A percentile compares a stretch with the other conserved stretches of the same genome.
These are phyloP conservation scores for Ehretia macrophylla DNA, from an alignment of 257 asterid species.

Conservation along the genomic window DNA sequence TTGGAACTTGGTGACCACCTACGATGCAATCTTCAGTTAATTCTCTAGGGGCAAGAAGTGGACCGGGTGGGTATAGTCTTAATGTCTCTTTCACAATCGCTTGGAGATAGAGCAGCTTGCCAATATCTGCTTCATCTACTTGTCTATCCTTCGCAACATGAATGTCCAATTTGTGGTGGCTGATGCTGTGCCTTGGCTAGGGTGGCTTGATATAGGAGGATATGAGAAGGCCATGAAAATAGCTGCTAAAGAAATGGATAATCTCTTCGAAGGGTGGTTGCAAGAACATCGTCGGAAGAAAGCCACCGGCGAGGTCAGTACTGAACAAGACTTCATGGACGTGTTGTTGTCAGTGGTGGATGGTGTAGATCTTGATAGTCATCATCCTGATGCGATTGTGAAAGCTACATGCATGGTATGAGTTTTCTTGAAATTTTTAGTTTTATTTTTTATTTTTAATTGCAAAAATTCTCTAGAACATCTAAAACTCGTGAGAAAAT, in stretches of 20 bases:
- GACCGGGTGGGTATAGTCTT: conserved; percentile 33
- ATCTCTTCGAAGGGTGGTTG: conserved; percentile 24
- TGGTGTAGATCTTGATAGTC: neutral
- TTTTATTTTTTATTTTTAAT: too few relatives aligned
- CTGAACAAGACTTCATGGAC: conserved; percentile 25
- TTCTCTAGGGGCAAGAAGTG: conserved; percentile 18
- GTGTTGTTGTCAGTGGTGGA: conserved; percentile 17
- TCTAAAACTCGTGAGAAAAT: too few relatives aligned
- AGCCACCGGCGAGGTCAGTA: neutral
- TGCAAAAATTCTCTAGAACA: too few relatives aligned
- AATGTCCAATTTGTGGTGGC: conserved; percentile 33
- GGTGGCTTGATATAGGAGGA: conserved; percentile 29
- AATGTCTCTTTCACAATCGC: conserved; percentile 50
- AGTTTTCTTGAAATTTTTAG: neutral
- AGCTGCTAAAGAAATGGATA: conserved; percentile 23
- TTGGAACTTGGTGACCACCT: conserved; percentile 35
- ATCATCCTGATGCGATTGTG: conserved; percentile 19
- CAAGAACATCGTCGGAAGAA: conserved; percentile 22
- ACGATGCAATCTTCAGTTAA: conserved; percentile 29
- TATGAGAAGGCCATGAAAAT: conserved; percentile 28
- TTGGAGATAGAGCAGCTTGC: conserved; percentile 34
- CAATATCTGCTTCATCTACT: conserved; percentile 35
- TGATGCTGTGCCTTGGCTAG: conserved; percentile 23
- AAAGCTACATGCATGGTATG: conserved; percentile 33
- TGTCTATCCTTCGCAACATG: conserved; percentile 31